Evolutionary conservation across 2,329 filamentous ascomycete genomes (phyloP).

Genomic region (Allantophomopsis lycopodina): DNA sequence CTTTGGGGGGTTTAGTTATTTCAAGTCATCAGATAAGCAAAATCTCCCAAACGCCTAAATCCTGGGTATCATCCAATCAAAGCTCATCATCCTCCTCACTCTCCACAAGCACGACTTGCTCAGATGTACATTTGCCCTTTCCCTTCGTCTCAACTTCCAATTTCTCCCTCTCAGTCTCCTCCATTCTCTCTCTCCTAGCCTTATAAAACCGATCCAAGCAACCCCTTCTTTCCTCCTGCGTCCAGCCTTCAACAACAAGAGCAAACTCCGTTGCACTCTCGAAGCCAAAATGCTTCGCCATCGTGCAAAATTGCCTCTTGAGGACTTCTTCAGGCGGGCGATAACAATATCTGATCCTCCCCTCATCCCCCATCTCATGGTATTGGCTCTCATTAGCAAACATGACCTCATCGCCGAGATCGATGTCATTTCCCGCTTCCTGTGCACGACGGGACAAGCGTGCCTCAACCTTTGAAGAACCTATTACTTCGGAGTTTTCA

Average conservation of each 20-base stretch:
- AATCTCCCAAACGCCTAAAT: too few species aligned
- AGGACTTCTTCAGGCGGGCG: constrained; percentile 61
- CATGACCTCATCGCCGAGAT: constrained; percentile 36
- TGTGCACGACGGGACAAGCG: constrained; percentile 62
- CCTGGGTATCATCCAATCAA: background rate
- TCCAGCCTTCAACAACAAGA: constrained; percentile 81
- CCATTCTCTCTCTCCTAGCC: constrained; percentile 27
- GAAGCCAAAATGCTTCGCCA: constrained; percentile 72
- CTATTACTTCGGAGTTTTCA: constrained; percentile 90
- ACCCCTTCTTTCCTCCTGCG: constrained; percentile 64
- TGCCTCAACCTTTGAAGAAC: constrained; percentile 82
- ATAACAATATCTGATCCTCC: constrained; percentile 15
- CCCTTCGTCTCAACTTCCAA: too few species aligned
- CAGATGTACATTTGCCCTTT: too few species aligned
- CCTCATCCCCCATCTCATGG: constrained; percentile 14
- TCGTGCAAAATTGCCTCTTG: constrained; percentile 76
- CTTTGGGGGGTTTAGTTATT: too few species aligned
- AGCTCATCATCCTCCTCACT: background rate
- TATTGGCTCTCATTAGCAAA: constrained; percentile 35
- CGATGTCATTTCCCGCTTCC: constrained; percentile 23
- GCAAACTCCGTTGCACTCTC: constrained; percentile 71
- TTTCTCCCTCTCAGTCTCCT: constrained; percentile 4
- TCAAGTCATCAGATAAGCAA: too few species aligned
- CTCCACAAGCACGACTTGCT: background rate
- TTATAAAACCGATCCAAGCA: constrained; percentile 74